phyloP scores from a whole-genome alignment of 1,284 basidiomycete species.

The Puccinia brachypodii region DNA sequence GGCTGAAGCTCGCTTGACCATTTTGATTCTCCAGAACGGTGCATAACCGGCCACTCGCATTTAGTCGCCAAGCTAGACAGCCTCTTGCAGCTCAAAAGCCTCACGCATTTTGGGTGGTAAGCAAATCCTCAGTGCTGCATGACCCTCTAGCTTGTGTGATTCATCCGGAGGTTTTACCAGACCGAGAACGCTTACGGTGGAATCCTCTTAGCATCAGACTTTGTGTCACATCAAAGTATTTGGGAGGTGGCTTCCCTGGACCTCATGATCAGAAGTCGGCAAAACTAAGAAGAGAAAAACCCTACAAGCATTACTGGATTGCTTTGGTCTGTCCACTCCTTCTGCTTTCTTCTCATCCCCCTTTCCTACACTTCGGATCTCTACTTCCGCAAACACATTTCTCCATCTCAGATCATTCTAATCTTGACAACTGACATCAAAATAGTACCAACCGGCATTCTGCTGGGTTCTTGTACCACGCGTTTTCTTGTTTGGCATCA shows the following conservation, averaged over 20 bases:
- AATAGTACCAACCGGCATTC: not conserved
- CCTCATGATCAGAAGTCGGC: not conserved
- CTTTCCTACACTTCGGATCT: not conserved
- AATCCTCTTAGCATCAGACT: not conserved
- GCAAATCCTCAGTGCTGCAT: not conserved
- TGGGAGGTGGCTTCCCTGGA: not conserved
- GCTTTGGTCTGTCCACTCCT: not conserved
- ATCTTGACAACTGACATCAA: slow-evolving; percentile 1
- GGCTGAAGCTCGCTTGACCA: not conserved
- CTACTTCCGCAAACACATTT: not conserved
- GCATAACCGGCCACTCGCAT: not conserved
- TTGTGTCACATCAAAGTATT: not conserved
- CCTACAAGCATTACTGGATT: not conserved
- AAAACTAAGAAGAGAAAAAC: too few relatives aligned
- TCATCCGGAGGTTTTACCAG: not conserved
- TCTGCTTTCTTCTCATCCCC: not conserved
- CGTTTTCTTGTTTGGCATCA: not conserved
- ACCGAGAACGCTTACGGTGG: not conserved
- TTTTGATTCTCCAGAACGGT: not conserved
- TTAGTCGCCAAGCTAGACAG: not conserved
- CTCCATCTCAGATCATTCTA: not conserved
- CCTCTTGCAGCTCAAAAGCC: not conserved
- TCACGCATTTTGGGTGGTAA: too few relatives aligned
- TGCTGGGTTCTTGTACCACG: not conserved
- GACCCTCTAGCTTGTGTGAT: not conserved